Conservation (phyloP, 2,329 filamentous ascomycete species). For the Calonectria pseudoturangicola region DNA sequence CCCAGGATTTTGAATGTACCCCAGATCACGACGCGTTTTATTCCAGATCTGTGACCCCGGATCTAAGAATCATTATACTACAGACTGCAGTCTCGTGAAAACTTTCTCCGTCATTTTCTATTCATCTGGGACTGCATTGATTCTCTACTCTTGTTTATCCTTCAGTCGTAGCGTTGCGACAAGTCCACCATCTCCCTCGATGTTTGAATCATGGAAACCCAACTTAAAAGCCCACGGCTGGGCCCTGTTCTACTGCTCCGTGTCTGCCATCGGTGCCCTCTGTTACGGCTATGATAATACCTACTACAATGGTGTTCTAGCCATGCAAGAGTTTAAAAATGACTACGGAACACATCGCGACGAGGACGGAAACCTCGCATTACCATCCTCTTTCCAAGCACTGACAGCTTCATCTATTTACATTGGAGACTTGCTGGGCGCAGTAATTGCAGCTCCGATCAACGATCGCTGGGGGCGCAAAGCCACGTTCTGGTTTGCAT, state of each 20-base stretch:
- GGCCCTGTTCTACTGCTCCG: constrained; percentile 23
- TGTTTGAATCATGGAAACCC: constrained; percentile 1
- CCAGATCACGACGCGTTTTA: background rate
- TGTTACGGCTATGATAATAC: constrained; percentile 40
- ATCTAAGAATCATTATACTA: background rate
- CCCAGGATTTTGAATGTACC: background rate
- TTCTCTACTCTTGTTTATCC: too few species aligned
- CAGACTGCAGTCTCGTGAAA: too few species aligned
- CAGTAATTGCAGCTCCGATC: constrained; percentile 59
- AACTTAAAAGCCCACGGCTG: constrained; percentile 17
- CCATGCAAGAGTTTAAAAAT: constrained; percentile 54
- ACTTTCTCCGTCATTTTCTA: background rate
- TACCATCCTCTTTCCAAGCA: constrained; percentile 56
- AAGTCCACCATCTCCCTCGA: background rate
- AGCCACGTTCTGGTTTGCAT: constrained; percentile 58
- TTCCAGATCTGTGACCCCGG: background rate
- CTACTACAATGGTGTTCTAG: constrained; percentile 55
- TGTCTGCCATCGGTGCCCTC: constrained; percentile 25
- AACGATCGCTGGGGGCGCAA: constrained; percentile 61
- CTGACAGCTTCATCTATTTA: constrained; percentile 62
- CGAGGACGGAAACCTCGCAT: constrained; percentile 44
- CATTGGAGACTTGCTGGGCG: constrained; percentile 62
- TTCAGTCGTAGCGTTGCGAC: too few species aligned
- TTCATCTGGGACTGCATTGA: too few species aligned
- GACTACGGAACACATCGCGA: constrained; percentile 51